Base-by-base conservation (phyloP, 345 rosid species). In the Camelina hispida region DNA sequence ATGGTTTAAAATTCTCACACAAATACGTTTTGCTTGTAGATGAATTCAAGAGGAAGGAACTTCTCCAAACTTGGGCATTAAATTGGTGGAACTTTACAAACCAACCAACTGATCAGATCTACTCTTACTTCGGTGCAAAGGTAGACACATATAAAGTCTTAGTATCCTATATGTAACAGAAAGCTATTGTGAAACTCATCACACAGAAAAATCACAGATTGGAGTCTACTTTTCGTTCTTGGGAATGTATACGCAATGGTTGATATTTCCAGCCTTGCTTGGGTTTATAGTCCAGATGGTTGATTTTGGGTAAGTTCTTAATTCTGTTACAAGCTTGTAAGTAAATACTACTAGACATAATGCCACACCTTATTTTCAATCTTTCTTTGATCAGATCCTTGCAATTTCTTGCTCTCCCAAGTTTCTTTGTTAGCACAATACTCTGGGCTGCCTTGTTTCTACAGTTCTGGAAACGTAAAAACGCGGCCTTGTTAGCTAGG, bases 381-480 rank as follows among this genome's bases (percentile, higher is more conserved):
- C 15, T 65, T 62, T 35, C 43, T 72, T 67, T 65, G 65, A 63
- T 57, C 87, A 91, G 97, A 71, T 79, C 95, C 20, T 73, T 91
- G 88, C 88, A 94, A 79, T 81, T 85, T 35, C 81, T 88, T 73
- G 88, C 81, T 56, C 94, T 90, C 59, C 98, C 97, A 5, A 44
- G 80, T 30, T 91, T 89, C 90, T 90, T 94, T 71, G 64, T 86
- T 20, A 75, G 85, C 76, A 79, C 84, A 81, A 83, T 85, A 54
- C 75, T 94, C 65, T 91, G 97, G 98, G 89, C 93, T 15, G 93
- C 87, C 66, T 75, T 91, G 83, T 88, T 94, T 86, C 88, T 91
- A 80, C 96, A 94, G 84, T 94, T 90, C 77, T 91, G 98, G 98
- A 94, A 91, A 82, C 93, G 97, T 65, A 91, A 90, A 83, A 94